Evolutionary conservation across 2,329 filamentous ascomycete species (phyloP).

Genomic region (Aspergillus bombycis): DNA sequence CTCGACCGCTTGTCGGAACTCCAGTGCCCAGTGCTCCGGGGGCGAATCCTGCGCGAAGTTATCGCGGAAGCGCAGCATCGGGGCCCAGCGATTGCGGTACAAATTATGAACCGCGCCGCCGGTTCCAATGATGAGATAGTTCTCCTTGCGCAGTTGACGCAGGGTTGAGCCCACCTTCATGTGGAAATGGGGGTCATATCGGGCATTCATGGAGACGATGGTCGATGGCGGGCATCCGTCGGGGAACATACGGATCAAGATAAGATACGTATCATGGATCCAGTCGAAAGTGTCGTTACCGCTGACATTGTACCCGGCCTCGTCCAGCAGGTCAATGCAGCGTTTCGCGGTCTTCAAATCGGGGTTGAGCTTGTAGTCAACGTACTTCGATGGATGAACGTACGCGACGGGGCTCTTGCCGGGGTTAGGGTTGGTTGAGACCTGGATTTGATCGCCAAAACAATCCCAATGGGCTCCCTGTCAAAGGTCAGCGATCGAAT

Average conservation of each 20-base stretch:
- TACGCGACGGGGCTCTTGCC: constrained; percentile 67
- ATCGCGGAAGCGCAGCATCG: constrained; percentile 66
- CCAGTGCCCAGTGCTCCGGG: constrained; percentile 63
- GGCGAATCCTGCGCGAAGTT: constrained; percentile 64
- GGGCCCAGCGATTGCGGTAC: constrained; percentile 67
- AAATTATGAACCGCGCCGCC: constrained; percentile 72
- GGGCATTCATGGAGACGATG: constrained; percentile 58
- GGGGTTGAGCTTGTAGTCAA: constrained; percentile 62
- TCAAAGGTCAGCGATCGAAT: background rate
- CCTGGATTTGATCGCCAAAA: constrained; percentile 58
- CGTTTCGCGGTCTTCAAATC: constrained; percentile 58
- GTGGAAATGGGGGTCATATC: constrained; percentile 37
- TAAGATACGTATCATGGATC: constrained; percentile 73
- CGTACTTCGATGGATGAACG: constrained; percentile 68
- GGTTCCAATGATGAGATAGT: constrained; percentile 61
- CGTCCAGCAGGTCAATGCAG: constrained; percentile 55
- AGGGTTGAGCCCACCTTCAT: constrained; percentile 61
- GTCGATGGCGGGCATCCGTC: constrained; percentile 66
- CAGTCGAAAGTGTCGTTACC: constrained; percentile 64
- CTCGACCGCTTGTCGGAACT: constrained; percentile 68
- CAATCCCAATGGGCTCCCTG: constrained; percentile 69
- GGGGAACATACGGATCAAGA: constrained; percentile 72
- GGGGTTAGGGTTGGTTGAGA: constrained; percentile 63
- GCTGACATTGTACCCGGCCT: constrained; percentile 58
- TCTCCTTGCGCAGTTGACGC: constrained; percentile 57